Evolutionary conservation across 495 filamentous ascomycete species (phyloP), one percentile per base, ranked within the genome.

Genomic region (Podospora pseudocomata): DNA sequence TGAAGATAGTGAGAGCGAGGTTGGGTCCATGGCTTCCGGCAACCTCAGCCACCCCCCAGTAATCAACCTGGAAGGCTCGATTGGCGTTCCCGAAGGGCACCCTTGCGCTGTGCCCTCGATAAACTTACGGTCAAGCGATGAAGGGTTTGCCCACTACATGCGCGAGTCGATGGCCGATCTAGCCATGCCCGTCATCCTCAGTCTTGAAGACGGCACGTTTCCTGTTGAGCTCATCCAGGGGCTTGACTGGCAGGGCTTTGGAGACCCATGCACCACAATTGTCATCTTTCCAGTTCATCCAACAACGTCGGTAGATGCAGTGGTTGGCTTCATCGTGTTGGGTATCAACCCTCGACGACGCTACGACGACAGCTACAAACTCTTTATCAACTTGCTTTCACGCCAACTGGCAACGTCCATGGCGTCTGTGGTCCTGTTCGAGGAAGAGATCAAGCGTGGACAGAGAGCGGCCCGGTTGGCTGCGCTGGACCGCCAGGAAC

Each of bases 221-320:
- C 86, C 88, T 11, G 66, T 74, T 4, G 78, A 80, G n/a, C 75
- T 91, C 32, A 77, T 92, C 66, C 76, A 87, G 49, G 88, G 86
- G 0, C 75, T 92, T 27, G 76, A 87, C 39, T 89, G 85, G 84
- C 82, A 86, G 64, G 90, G 90, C 1, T 89, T 87, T 66, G 85
- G 86, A 2, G 88, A 90, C 66, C 81, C 84, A 0, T 88, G 86
- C 70, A 80, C 79, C n/a, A 85, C 88, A 3, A 85, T 87, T 34
- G 88, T 92, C 23, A 81, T 90, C 23, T 91, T 90, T 72, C 88
- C 90, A 0, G 86, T 92, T 34, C 87, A 90, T 69, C 86, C 89
- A 1, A 91, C 88, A 18, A 90, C 85, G 11, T 86, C 85, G 3
- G 87, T 87, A 13, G 83, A 86, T 49, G 81, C 81, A 4, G 80